Conservation (phyloP, 2,329 filamentous ascomycete genomes). For the Alternaria viburni region DNA sequence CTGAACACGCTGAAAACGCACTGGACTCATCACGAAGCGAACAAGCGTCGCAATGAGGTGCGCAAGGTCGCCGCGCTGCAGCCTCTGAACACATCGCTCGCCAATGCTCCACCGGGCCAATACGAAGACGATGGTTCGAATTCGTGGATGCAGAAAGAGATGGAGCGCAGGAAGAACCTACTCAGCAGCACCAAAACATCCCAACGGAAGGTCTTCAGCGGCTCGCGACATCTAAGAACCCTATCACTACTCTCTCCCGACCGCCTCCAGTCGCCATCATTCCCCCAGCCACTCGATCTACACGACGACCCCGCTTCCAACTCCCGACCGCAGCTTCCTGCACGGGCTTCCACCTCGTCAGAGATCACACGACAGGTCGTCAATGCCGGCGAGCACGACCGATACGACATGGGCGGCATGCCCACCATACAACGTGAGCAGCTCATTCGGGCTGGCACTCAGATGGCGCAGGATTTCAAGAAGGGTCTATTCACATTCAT, state of each 20-base stretch:
- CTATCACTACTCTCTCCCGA: conserved; percentile 82
- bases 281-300: conserved; percentile 48
- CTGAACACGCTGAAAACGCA: conserved; percentile 79
- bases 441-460: conserved; percentile 61
- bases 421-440: conserved; percentile 45
- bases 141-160: conserved; percentile 61
- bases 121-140: conserved; percentile 54
- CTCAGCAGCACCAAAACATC: conserved; percentile 59
- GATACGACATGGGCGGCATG: conserved; percentile 39
- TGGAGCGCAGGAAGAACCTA: conserved; percentile 75
- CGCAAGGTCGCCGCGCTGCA: conserved; percentile 62
- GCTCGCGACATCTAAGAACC: conserved; percentile 66
- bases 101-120: conserved; percentile 34
- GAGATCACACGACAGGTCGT: conserved; percentile 38
- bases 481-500: conserved; percentile 93
- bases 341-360: conserved; percentile 40
- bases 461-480: conserved; percentile 87
- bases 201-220: conserved; percentile 67
- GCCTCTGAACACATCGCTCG: conserved; percentile 54
- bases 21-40: conserved; percentile 78
- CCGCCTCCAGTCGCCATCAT: conserved; percentile 45
- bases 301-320: conserved; percentile 29
- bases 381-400: conserved; percentile 33
- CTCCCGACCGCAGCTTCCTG: conserved; percentile 18
- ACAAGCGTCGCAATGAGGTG: conserved; percentile 74